A percentile compares a stretch with the other conserved stretches of the same genome.
Conservation (phyloP, 768 basidiomycete genomes). For the Trametes gibbosa region DNA sequence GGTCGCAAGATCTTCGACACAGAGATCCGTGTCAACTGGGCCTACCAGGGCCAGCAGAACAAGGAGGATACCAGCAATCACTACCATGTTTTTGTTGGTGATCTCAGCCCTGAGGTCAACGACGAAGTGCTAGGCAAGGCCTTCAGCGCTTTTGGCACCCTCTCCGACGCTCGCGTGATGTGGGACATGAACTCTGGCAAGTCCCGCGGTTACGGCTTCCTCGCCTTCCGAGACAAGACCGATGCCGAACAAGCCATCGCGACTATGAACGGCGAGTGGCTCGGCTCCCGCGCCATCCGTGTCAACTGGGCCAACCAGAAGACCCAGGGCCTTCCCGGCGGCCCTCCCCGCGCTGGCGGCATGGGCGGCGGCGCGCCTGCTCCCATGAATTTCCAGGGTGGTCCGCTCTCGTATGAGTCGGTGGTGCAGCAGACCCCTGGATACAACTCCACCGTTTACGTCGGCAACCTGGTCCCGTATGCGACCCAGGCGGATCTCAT, state of each 20-base stretch:
- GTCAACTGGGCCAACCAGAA: slow-evolving; percentile 99
- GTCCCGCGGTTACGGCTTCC: slow-evolving; percentile 96
- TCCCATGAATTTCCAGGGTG: slow-evolving; percentile 88
- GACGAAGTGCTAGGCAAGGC: slow-evolving; percentile 96
- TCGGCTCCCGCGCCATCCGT: slow-evolving; percentile 95
- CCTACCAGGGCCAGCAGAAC: slow-evolving; percentile 96
- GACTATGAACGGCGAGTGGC: slow-evolving; percentile 99
- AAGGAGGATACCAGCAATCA: slow-evolving; percentile 98
- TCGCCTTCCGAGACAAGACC: slow-evolving; percentile 97
- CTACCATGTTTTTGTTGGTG: slow-evolving; percentile 99
- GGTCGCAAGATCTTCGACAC: slow-evolving; percentile 99
- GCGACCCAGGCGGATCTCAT: slow-evolving; percentile 97
- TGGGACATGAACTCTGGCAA: slow-evolving; percentile 99
- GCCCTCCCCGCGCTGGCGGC: slow-evolving; percentile 13
- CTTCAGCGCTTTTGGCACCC: slow-evolving; percentile 93
- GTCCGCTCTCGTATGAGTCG: slow-evolving; percentile 88
- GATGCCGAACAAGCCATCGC: slow-evolving; percentile 99
- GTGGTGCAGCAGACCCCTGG: slow-evolving; percentile 91
- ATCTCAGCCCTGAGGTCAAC: slow-evolving; percentile 97
- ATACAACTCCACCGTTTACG: slow-evolving; percentile 96
- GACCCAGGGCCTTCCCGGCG: slow-evolving; percentile 66
- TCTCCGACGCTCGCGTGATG: slow-evolving; percentile 99
- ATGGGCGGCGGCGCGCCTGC: slow-evolving; percentile 61
- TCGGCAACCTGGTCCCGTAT: slow-evolving; percentile 97
- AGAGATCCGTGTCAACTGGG: slow-evolving; percentile 99